phyloP scores from a whole-genome alignment of 768 basidiomycete genomes.

The Kwoniella dejecticola region DNA sequence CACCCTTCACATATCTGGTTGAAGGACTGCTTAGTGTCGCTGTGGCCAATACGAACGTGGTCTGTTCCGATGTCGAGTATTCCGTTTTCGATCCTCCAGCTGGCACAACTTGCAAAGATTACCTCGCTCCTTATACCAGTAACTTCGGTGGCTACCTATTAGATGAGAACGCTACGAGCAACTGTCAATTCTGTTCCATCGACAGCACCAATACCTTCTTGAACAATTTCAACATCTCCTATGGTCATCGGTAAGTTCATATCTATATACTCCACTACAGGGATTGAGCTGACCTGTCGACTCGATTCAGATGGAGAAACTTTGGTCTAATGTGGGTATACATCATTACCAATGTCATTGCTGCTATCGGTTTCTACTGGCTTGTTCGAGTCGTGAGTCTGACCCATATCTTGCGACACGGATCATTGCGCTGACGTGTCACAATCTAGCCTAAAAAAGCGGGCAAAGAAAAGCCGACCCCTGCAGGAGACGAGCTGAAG shows the following conservation, averaged over 20 bases:
- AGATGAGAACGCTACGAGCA: conserved; percentile 64
- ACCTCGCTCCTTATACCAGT: conserved; percentile 69
- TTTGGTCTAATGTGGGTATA: conserved; percentile 62
- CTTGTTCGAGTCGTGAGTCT: conserved; percentile 41
- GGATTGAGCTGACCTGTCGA: background rate
- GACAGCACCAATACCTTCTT: conserved; percentile 67
- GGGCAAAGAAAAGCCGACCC: conserved; percentile 30
- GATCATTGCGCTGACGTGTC: background rate
- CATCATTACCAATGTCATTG: conserved; percentile 48
- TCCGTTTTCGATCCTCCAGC: conserved; percentile 70
- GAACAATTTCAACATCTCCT: conserved; percentile 64
- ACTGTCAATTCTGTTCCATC: conserved; percentile 72
- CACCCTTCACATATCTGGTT: conserved; percentile 57
- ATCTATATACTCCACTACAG: background rate
- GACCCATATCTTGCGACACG: background rate
- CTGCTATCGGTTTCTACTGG: conserved; percentile 46
- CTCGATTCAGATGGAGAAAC: conserved; percentile 59
- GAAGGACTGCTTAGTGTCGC: conserved; percentile 39
- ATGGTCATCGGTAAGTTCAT: conserved; percentile 56
- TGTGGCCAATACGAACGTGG: conserved; percentile 68
- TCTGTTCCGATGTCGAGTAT: conserved; percentile 71
- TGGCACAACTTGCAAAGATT: conserved; percentile 70
- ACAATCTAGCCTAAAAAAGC: conserved; percentile 25
- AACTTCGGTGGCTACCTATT: conserved; percentile 73
- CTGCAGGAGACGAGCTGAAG: background rate